These are phyloP conservation scores for Chlamydomonas asymmetrica DNA, from an alignment of 139 green algal species.

Conservation along the genomic window DNA sequence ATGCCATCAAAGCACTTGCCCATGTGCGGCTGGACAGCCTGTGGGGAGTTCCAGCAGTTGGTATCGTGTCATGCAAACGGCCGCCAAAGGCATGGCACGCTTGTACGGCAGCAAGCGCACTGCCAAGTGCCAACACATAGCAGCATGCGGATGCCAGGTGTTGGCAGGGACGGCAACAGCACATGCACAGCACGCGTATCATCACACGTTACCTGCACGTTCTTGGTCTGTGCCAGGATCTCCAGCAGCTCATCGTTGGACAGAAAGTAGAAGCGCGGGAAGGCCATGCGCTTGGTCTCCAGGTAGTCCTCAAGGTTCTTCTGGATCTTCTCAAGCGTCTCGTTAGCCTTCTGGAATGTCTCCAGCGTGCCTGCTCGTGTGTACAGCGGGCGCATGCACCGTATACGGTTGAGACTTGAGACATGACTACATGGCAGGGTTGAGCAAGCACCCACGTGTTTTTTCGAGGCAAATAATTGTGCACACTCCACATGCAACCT, in stretches of 20 bases:
- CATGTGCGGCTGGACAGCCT: slow-evolving; percentile 88
- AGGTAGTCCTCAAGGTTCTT: slow-evolving; percentile 91
- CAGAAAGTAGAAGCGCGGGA: slow-evolving; percentile 85
- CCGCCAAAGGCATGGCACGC: no score
- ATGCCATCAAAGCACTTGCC: slow-evolving; percentile 92
- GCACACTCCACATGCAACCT: no score
- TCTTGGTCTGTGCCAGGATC: slow-evolving; percentile 82
- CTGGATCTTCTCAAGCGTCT: slow-evolving; percentile 84
- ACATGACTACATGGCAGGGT: no score
- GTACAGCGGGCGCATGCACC: slow-evolving; percentile 9
- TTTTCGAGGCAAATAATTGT: no score
- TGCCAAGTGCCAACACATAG: no score
- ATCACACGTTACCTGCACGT: slow-evolving; percentile 67
- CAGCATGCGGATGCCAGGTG: no score
- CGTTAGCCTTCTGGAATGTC: slow-evolving; percentile 71
- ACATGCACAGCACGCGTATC: no score
- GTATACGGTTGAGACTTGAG: no score
- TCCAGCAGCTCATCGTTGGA: slow-evolving; percentile 91
- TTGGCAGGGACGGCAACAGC: neutral
- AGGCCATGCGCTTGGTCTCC: slow-evolving; percentile 87
- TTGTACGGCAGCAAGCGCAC: no score
- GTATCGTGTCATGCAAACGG: no score
- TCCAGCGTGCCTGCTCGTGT: slow-evolving; percentile 60
- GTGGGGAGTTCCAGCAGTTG: no score
- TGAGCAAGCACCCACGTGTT: no score